Conservation (phyloP, 2,329 filamentous ascomycete species). For the Dryadomyces quercivorus region DNA sequence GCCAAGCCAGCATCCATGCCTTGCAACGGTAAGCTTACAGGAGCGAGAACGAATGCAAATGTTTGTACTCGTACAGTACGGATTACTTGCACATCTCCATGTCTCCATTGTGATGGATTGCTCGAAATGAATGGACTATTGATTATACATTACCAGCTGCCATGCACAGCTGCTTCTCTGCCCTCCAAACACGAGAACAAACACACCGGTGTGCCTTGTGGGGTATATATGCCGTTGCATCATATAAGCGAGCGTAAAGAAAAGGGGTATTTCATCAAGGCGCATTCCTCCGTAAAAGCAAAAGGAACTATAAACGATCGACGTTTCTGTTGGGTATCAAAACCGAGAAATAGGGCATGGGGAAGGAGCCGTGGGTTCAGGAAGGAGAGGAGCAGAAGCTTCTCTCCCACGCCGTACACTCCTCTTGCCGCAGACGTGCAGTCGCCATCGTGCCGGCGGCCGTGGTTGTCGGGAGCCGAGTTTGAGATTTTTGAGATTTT, state of each 20-base stretch:
- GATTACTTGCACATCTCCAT: too few species aligned
- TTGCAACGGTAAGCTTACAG: too few species aligned
- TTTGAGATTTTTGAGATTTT: too few species aligned
- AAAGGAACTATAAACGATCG: neutral
- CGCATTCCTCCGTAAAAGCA: neutral
- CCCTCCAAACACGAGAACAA: neutral
- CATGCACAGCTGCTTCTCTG: neutral
- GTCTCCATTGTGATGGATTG: neutral
- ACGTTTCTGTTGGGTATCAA: neutral
- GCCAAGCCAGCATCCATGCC: too few species aligned
- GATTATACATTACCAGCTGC: slow-evolving; percentile 2
- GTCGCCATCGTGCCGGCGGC: too few species aligned
- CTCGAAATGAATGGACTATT: neutral
- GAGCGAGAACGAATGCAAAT: neutral
- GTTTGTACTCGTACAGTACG: neutral
- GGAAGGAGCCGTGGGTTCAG: too few species aligned
- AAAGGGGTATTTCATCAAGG: neutral
- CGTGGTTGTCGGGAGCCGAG: too few species aligned
- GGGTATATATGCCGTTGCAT: neutral
- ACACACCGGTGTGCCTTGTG: neutral
- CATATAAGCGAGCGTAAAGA: neutral
- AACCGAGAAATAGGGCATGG: neutral
- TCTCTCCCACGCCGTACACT: too few species aligned
- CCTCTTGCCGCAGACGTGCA: too few species aligned
- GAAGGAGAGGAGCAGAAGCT: too few species aligned